phyloP scores from a whole-genome alignment of 768 basidiomycete genomes.

The Suillus fuscotomentosus region DNA sequence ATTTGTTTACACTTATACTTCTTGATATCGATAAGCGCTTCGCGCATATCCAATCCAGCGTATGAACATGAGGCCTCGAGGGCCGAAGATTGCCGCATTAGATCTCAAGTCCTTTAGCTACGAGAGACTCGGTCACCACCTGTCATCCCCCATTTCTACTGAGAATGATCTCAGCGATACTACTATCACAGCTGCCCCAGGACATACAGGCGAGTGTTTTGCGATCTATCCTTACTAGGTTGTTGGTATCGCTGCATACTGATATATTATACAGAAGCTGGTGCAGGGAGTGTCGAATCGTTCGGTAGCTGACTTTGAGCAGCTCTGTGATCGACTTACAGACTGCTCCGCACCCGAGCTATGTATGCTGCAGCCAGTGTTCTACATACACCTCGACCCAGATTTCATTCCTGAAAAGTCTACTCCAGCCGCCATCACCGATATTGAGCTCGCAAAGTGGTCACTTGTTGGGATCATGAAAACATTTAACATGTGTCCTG shows the following conservation, averaged over 20 bases:
- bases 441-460: background rate
- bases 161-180: background rate
- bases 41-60: no score
- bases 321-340: background rate
- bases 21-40: no score
- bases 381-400: background rate
- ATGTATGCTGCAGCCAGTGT: background rate
- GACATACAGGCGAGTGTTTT: background rate
- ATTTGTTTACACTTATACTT: no score
- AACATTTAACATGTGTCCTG: background rate
- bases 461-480: background rate
- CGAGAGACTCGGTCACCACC: no score
- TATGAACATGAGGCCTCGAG: no score
- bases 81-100: no score
- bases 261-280: background rate
- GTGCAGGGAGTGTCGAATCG: background rate
- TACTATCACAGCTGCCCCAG: background rate
- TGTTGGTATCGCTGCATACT: background rate
- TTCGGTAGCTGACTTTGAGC: background rate
- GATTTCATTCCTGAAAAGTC: background rate
- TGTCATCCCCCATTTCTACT: background rate
- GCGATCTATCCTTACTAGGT: background rate
- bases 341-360: background rate
- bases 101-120: no score
- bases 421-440: background rate